Evolutionary conservation across 495 filamentous ascomycete genomes (phyloP), one percentile per base, ranked within the genome.

Genomic region (Aspergillus coremiiformis): DNA sequence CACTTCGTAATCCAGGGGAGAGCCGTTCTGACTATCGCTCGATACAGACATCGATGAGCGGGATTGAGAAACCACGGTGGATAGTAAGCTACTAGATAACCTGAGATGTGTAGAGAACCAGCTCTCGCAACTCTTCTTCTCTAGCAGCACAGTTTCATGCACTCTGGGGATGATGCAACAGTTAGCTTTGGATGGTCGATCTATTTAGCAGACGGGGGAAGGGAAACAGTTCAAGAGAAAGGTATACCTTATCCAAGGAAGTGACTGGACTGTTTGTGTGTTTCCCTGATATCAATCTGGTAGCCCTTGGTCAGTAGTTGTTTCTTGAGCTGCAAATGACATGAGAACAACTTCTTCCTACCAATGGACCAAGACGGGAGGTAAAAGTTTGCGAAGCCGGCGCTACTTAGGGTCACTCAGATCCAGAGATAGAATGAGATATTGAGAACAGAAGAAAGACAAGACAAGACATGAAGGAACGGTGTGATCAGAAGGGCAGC

Each of bases 1-100:
- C 39, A 66, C 63, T 51, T 70, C 58, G 55, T 66, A 71, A 12
- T 54, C 67, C 24, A 58, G 60, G 47, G 68, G 62, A 19, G 60
- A 70, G 45, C 52, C 47, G 32, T 66, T 59, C 29, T 54, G 56
- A 26, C 61, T 67, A 32, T 66, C 52, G 46, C 55, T 54, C 10
- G 60, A 63, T 42, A 44, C 50, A 20, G 62, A 64, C 67, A 69
- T 71, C 14, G 51, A 52, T 37, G n/a, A 39, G 44, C 53, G 37
- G 44, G 39, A 29, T 47, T n/a, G n/a, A 52, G 9, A 27, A 30
- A 42, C 30, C 41, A 43, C 35, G 23, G 35, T 42, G 41, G 37
- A 33, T 27, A 47, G 37, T 37, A n/a, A 49, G 47, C 29, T 27
- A 20, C 8, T 23, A 51, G 50, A 22, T 56, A 47, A 51, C 48